Percentiles rank a stretch among this genome's conserved stretches.
phyloP scores from a whole-genome alignment of 345 rosid genomes.

The Capsella bursapastoris region DNA sequence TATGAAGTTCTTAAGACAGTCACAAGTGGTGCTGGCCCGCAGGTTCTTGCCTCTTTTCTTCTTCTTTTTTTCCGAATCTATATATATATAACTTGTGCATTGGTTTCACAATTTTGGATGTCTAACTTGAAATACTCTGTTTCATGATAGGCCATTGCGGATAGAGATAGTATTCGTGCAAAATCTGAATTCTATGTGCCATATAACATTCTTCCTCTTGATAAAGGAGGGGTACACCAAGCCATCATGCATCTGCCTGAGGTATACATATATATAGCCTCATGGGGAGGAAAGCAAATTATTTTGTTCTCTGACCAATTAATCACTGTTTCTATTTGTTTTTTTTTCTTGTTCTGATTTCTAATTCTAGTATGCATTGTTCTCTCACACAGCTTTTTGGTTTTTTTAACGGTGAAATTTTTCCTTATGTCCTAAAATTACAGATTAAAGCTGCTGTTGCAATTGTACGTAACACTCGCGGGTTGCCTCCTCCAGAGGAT shows the following conservation, averaged over 20 bases:
- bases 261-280: conserved; percentile 53
- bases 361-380: not conserved
- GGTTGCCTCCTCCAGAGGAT: conserved; percentile 61
- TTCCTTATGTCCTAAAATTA: not conserved
- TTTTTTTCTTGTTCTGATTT: conserved; percentile 5
- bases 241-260: conserved; percentile 84
- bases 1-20: conserved; percentile 72
- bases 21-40: conserved; percentile 60
- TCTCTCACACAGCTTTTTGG: not conserved
- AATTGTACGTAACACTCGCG: conserved; percentile 65
- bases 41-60: conserved; percentile 49
- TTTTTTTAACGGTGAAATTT: conserved; percentile 19
- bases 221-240: conserved; percentile 79
- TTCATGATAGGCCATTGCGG: conserved; percentile 67
- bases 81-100: conserved; percentile 22
- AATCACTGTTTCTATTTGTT: not conserved
- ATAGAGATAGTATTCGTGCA: conserved; percentile 57
- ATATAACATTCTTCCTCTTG: conserved; percentile 93
- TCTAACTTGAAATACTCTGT: conserved; percentile 11
- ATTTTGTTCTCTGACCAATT: conserved; percentile 18
- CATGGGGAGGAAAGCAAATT: conserved; percentile 23
- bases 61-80: conserved; percentile 3
- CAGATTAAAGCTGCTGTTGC: conserved; percentile 88
- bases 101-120: not conserved
- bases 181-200: conserved; percentile 70